A percentile compares a stretch with the other conserved stretches of the same genome.
Evolutionary conservation across 176 grass and related monocot genomes (phyloP).

Genomic region (Hsuehochloa calcarea): DNA sequence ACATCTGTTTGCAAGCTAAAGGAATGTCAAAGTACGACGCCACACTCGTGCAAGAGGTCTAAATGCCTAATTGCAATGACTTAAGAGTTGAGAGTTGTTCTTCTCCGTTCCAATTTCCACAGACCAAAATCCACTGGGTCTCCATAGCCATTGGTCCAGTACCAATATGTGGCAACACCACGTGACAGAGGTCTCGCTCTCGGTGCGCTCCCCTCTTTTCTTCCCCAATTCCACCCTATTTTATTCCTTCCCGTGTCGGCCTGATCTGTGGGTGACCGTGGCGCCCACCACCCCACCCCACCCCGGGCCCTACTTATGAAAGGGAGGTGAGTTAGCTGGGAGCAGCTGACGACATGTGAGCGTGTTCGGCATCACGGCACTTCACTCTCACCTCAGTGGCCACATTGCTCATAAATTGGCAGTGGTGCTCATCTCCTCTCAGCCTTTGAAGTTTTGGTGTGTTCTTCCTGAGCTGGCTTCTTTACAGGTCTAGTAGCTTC

Average conservation of each 20-base stretch:
- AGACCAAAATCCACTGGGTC: neutral
- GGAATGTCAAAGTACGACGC: neutral
- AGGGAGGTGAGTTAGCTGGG: neutral
- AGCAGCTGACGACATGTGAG: constrained; percentile 29
- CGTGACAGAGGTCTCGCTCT: constrained; percentile 21
- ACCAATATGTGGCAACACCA: neutral
- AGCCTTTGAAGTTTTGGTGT: constrained; percentile 18
- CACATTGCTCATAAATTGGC: constrained; percentile 15
- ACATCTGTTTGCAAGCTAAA: neutral
- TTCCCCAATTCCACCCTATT: constrained; percentile 9
- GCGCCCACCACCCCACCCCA: neutral
- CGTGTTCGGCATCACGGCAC: constrained; percentile 39
- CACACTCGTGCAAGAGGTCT: constrained; percentile 9
- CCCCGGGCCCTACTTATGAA: neutral
- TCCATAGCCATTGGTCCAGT: neutral
- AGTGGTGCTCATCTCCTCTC: neutral
- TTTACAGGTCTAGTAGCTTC: constrained; percentile 24
- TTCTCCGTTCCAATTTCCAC: neutral
- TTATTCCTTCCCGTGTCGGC: constrained; percentile 40
- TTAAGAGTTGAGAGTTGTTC: neutral
- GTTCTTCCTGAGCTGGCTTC: constrained; percentile 35
- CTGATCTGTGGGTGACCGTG: neutral
- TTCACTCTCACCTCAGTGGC: constrained; percentile 12
- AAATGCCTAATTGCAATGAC: constrained; percentile 36
- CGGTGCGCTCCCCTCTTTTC: constrained; percentile 2